phyloP scores from a whole-genome alignment of 768 basidiomycete genomes.

The Lanmaoa pseudosensibilis region DNA sequence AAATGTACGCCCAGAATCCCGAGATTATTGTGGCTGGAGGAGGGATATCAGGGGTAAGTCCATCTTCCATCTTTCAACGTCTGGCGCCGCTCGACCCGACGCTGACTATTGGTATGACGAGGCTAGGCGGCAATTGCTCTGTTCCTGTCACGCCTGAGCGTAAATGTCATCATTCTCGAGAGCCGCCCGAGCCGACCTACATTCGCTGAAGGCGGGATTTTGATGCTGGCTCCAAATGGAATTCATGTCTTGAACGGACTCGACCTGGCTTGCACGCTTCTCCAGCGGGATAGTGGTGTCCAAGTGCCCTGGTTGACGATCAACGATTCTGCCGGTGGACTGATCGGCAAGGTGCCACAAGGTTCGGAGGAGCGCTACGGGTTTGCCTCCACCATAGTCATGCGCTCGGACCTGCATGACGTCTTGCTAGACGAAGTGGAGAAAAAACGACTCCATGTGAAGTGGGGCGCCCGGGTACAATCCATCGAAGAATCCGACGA shows the following conservation, averaged over 20 bases:
- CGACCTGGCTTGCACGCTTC: conserved; percentile 23
- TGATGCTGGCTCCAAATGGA: conserved; percentile 32
- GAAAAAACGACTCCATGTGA: conserved; percentile 15
- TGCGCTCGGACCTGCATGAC: conserved; percentile 33
- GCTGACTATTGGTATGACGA: neutral
- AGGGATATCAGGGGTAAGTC: conserved; percentile 29
- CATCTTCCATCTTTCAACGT: neutral
- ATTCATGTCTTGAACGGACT: conserved; percentile 31
- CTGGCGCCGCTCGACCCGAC: neutral
- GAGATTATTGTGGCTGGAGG: conserved; percentile 31
- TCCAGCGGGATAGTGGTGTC: conserved; percentile 21
- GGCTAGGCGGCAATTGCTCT: conserved; percentile 23
- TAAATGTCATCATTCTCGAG: conserved; percentile 25
- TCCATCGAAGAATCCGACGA: conserved; percentile 25
- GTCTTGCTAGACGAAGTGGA: conserved; percentile 32
- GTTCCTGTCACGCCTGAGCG: conserved; percentile 26
- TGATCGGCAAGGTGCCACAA: conserved; percentile 26
- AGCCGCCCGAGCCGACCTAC: conserved; percentile 17
- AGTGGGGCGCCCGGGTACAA: conserved; percentile 26
- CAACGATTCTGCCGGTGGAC: conserved; percentile 21
- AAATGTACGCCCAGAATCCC: conserved; percentile 18
- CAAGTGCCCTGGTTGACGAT: conserved; percentile 23
- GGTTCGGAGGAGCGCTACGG: conserved; percentile 30
- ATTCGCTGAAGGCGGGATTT: conserved; percentile 24
- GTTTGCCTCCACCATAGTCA: conserved; percentile 26